Percentiles rank a stretch among this genome's conserved stretches.
These are phyloP conservation scores for Eleusine indica DNA, from an alignment of 176 grass and related monocot species.

Conservation along the genomic window DNA sequence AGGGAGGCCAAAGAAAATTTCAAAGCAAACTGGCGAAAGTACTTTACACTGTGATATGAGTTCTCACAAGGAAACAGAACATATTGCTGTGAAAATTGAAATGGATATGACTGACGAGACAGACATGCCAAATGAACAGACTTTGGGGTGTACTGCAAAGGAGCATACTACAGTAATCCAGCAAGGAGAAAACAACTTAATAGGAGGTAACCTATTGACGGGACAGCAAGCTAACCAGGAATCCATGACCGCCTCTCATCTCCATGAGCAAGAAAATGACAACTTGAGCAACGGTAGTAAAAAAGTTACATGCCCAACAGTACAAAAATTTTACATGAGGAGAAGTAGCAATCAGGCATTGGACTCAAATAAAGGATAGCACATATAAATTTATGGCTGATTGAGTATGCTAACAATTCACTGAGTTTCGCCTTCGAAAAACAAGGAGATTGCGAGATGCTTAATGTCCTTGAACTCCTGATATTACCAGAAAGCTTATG, in stretches of 20 bases:
- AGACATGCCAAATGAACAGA: background rate
- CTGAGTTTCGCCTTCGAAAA: background rate
- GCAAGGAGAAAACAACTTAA: conserved; percentile 22
- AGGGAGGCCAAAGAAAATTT: conserved; percentile 42
- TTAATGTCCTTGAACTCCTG: background rate
- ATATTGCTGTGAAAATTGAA: background rate
- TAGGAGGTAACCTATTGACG: background rate
- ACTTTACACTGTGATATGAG: conserved; percentile 1
- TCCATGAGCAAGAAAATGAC: conserved; percentile 24
- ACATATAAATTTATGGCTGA: background rate
- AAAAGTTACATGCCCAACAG: conserved; percentile 4
- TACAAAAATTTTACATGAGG: conserved; percentile 50
- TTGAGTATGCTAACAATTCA: background rate
- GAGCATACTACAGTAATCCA: background rate
- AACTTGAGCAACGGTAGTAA: conserved; percentile 8
- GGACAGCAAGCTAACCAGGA: background rate
- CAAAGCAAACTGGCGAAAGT: conserved; percentile 22
- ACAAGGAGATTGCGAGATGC: background rate
- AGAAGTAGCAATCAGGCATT: conserved; percentile 31
- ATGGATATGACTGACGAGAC: background rate
- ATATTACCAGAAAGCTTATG: background rate
- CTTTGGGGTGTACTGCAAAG: background rate
- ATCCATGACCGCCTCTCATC: background rate
- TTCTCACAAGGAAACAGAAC: background rate
- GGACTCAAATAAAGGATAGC: conserved; percentile 7